A percentile compares a stretch with the other conserved stretches of the same genome.
Conservation (phyloP, 306 rosid species). For the Fagus sylvatica region DNA sequence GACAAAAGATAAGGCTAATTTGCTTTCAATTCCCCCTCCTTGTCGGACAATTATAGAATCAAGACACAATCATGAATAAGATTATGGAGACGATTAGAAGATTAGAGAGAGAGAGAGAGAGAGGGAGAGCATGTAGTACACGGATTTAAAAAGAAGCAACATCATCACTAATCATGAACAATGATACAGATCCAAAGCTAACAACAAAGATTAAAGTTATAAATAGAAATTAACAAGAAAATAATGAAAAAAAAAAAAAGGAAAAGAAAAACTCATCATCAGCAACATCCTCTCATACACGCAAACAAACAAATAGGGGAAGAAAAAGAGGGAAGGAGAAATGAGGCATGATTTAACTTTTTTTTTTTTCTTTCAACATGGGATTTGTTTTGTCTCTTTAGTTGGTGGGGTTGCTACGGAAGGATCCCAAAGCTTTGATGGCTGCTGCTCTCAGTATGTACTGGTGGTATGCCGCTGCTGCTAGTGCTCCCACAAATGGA, state of each 20-base stretch:
- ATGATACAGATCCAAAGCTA: slow-evolving; percentile 27
- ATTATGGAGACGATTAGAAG: background rate
- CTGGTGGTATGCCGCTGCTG: slow-evolving; percentile 89
- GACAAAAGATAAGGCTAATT: too few relatives aligned
- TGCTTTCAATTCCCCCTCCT: too few relatives aligned
- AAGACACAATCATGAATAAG: background rate
- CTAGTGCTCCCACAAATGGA: slow-evolving; percentile 75
- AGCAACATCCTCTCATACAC: slow-evolving; percentile 6
- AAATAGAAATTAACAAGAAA: background rate
- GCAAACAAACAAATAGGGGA: slow-evolving; percentile 18
- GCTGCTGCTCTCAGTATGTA: slow-evolving; percentile 81
- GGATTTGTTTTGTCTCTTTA: slow-evolving; percentile 1
- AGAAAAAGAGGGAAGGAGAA: background rate
- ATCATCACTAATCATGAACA: slow-evolving; percentile 25
- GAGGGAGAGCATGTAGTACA: background rate
- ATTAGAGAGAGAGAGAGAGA: background rate
- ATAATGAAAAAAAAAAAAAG: background rate
- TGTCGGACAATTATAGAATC: too few relatives aligned
- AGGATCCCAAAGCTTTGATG: slow-evolving; percentile 79
- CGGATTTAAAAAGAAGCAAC: background rate
- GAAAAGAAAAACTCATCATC: background rate
- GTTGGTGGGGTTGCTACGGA: slow-evolving; percentile 78
- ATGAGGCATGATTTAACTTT: background rate
- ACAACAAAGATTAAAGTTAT: background rate
- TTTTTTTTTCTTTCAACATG: too few relatives aligned